phyloP scores from a whole-genome alignment of 352 stramenopile genomes.

The Albugo laibachii region DNA sequence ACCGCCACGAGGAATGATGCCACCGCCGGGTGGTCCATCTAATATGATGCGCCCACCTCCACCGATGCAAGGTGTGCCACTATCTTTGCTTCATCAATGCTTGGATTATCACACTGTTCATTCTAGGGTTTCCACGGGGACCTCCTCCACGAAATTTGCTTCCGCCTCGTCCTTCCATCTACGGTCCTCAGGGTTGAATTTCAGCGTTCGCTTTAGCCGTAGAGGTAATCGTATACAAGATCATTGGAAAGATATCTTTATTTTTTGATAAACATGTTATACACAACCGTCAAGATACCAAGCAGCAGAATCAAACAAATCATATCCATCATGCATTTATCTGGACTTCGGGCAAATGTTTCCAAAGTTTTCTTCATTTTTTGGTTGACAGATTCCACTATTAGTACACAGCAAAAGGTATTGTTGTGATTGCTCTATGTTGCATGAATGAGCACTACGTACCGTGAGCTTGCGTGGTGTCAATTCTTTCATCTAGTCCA shows the following conservation, averaged over 20 bases:
- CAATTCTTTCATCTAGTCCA: slow-evolving; percentile 54
- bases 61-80: background rate
- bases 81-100: background rate
- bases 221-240: background rate
- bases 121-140: slow-evolving; percentile 25
- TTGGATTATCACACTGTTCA: background rate
- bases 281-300: slow-evolving; percentile 60
- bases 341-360: slow-evolving; percentile 41
- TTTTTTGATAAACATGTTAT: slow-evolving; percentile 83
- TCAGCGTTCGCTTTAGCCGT: too few species aligned
- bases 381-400: slow-evolving; percentile 66
- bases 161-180: slow-evolving; percentile 36
- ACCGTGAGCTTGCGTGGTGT: slow-evolving; percentile 63
- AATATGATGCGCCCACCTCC: slow-evolving; percentile 58
- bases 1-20: slow-evolving; percentile 55
- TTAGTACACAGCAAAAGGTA: background rate
- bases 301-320: slow-evolving; percentile 76
- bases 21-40: slow-evolving; percentile 13
- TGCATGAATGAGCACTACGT: background rate
- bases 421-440: background rate
- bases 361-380: slow-evolving; percentile 75
- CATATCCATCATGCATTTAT: slow-evolving; percentile 83
- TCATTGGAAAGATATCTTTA: slow-evolving; percentile 2
- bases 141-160: slow-evolving; percentile 17
- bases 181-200: slow-evolving; percentile 24